Evolutionary conservation across 2,329 filamentous ascomycete genomes (phyloP).

Genomic region (Alternaria atra): DNA sequence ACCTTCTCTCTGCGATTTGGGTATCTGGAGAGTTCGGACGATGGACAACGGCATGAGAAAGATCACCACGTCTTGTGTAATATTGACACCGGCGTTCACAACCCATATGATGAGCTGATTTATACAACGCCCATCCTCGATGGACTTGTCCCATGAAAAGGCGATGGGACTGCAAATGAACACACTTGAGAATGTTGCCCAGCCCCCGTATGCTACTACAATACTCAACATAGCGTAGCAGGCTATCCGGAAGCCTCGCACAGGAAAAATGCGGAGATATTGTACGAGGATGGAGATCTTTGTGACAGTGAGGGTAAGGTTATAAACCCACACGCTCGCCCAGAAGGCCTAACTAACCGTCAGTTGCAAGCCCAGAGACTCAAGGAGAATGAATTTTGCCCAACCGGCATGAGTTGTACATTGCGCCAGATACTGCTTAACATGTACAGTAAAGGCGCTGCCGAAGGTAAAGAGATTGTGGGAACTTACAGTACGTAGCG

Average conservation of each 20-base stretch:
- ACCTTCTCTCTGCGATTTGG: constrained; percentile 46
- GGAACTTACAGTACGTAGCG: constrained; percentile 25
- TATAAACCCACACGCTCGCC: constrained; percentile 47
- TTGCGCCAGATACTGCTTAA: neutral
- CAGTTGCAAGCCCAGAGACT: constrained; percentile 8
- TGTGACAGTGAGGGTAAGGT: constrained; percentile 41
- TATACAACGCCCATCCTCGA: constrained; percentile 40
- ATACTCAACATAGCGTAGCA: constrained; percentile 42
- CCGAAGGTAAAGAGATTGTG: neutral
- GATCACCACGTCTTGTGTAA: constrained; percentile 45
- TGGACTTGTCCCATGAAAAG: constrained; percentile 45
- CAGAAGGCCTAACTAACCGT: constrained; percentile 43
- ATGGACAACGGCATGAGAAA: constrained; percentile 45
- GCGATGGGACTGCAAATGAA: constrained; percentile 45
- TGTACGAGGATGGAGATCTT: constrained; percentile 47
- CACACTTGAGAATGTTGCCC: constrained; percentile 45
- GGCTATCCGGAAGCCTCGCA: constrained; percentile 35
- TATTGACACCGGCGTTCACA: constrained; percentile 43
- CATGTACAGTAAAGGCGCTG: too few species aligned
- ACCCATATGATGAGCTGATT: constrained; percentile 44
- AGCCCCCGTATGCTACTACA: constrained; percentile 35
- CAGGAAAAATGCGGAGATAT: constrained; percentile 44
- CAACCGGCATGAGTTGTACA: neutral
- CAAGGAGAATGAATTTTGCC: too few species aligned
- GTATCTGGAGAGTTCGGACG: constrained; percentile 44